Base-by-base conservation (phyloP, 2,329 filamentous ascomycete species). In the Neurospora sp. region DNA sequence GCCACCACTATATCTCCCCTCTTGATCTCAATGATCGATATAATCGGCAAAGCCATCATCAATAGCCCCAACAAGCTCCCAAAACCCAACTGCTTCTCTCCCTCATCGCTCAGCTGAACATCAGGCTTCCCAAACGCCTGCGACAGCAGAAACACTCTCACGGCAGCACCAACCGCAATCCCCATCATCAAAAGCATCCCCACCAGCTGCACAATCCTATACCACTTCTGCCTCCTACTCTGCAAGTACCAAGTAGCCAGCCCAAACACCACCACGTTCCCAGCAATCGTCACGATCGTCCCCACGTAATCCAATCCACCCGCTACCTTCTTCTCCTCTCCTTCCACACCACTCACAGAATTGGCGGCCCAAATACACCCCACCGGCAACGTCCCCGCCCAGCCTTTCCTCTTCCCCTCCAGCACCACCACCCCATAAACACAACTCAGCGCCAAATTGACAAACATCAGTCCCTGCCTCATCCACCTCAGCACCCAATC, bases 401-500 rank as follows among this genome's bases (percentile, higher is more conserved):
- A 77, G 17, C 84, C 83, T 70, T 82, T 83, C 68, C 83, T 78
- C 10, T 89, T 86, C 19, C 81, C 83, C 73, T 84, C 82, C 28
- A 90, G 80, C 57, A 89, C 83, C 73, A 87, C 87, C 17, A 87
- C 77, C 8, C 87, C 86, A 40, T 82, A 85, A 3, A 86, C 79
- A 68, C 84, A 85, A 5, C 85, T 87, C 15, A 91, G 82, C 0
- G 82, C 82, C 71, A 91, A 79, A 78, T 90, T 91, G 71, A 87
- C 82, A 71, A 90, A 83, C 88, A 91, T 91, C 73, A 91, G 83
- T 28, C 86, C 79, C 76, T 90, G 87, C 28, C 89, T 82, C 74
- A 91, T 79, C 88, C 88, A 91, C 66, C 88, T 82, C 67, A 91
- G 80, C 0, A 91, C 86, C 86, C 87, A 88, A 78, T 91, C 88